phyloP scores from a whole-genome alignment of 345 rosid genomes.

The Hypericum androsaemum region DNA sequence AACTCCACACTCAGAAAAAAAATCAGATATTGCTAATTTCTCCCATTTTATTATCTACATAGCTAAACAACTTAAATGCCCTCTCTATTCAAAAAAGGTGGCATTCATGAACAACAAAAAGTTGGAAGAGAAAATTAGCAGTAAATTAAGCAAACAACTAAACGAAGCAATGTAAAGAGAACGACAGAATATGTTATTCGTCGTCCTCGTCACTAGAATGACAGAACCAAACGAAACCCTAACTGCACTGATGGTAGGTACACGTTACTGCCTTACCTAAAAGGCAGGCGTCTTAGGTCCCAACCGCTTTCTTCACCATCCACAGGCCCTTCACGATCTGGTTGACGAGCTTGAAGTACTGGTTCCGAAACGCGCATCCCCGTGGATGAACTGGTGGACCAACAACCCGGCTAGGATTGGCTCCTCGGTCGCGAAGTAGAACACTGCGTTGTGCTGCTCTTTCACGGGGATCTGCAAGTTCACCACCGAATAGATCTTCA shows the following conservation, averaged over 20 bases:
- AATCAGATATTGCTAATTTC: too few species aligned
- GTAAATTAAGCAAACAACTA: too few species aligned
- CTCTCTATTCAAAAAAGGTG: too few species aligned
- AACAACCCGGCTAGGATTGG: constrained; percentile 53
- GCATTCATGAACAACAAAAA: too few species aligned
- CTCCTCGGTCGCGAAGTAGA: constrained; percentile 74
- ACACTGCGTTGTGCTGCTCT: constrained; percentile 73
- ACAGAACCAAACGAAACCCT: too few species aligned
- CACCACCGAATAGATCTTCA: too few species aligned
- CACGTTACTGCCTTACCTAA: constrained; percentile 78
- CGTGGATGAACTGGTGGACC: constrained; percentile 63
- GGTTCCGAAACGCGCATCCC: constrained; percentile 60
- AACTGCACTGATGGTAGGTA: constrained; percentile 74
- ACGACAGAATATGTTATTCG: not conserved
- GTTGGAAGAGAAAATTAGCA: too few species aligned
- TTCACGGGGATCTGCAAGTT: constrained; percentile 87
- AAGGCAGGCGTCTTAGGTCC: constrained; percentile 69
- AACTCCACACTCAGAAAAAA: too few species aligned
- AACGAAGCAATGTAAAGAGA: not conserved
- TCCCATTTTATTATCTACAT: too few species aligned
- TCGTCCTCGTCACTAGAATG: constrained; percentile 16
- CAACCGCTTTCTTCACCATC: constrained; percentile 72
- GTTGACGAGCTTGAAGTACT: constrained; percentile 82
- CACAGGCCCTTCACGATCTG: constrained; percentile 90
- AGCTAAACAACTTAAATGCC: too few species aligned